These are phyloP conservation scores for Penicillium sp. DNA, from an alignment of 2,329 filamentous ascomycete species.

Conservation along the genomic window DNA sequence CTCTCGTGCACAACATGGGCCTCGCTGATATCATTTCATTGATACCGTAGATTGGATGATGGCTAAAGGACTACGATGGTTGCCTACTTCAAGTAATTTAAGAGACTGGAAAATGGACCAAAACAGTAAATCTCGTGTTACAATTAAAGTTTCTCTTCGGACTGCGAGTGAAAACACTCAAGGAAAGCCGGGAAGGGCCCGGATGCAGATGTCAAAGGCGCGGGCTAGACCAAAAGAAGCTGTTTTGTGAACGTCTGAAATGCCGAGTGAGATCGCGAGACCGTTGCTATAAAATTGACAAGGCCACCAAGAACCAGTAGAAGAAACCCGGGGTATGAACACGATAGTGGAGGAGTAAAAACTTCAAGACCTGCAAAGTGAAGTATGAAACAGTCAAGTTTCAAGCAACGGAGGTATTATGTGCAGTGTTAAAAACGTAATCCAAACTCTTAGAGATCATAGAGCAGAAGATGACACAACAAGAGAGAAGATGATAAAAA, in stretches of 20 bases:
- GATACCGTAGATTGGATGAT: too few species aligned
- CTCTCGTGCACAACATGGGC: too few species aligned
- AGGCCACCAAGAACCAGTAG: constrained; percentile 4
- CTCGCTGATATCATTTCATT: too few species aligned
- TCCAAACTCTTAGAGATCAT: constrained; percentile 20
- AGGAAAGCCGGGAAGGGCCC: constrained; percentile 5
- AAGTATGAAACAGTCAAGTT: constrained; percentile 10
- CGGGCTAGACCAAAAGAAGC: constrained; percentile 7
- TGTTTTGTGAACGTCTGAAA: constrained; percentile 2
- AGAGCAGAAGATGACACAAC: constrained; percentile 12
- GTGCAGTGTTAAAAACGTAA: constrained; percentile 22
- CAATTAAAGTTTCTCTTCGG: constrained; percentile 20
- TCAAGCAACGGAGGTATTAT: constrained; percentile 26
- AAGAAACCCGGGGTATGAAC: constrained; percentile 16
- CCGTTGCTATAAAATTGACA: background rate
- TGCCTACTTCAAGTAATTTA: background rate
- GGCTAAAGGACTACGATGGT: too few species aligned
- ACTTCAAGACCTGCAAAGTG: constrained; percentile 22
- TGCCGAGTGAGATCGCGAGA: background rate
- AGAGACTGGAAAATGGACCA: background rate
- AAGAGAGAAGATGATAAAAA: constrained; percentile 5
- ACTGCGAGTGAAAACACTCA: constrained; percentile 13
- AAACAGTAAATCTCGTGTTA: constrained; percentile 4
- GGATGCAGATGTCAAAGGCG: constrained; percentile 17
- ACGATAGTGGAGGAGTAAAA: constrained; percentile 6